Evolutionary conservation across 176 grass and related monocot genomes (phyloP).

Genomic region (Zea luxurians): DNA sequence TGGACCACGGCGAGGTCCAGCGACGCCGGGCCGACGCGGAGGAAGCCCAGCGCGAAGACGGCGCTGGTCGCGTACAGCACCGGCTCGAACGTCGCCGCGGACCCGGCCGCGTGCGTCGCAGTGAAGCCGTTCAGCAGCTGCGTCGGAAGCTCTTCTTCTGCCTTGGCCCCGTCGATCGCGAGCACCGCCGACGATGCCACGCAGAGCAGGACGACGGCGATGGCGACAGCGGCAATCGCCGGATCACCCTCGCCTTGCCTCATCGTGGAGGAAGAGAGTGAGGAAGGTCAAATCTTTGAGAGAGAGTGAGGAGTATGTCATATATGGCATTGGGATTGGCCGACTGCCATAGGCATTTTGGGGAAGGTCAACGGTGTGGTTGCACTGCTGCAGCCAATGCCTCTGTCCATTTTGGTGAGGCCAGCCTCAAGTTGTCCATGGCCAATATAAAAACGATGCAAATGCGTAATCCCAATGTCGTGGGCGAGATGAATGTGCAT

Average conservation of each 20-base stretch:
- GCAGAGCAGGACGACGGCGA: not conserved
- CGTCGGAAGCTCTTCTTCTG: not conserved
- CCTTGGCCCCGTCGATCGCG: not conserved
- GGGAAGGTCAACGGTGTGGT: constrained; percentile 36
- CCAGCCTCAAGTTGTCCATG: not conserved
- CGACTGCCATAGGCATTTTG: not conserved
- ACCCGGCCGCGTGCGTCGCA: constrained; percentile 32
- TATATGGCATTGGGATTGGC: not conserved
- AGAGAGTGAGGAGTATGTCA: not conserved
- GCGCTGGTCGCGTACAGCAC: constrained; percentile 47
- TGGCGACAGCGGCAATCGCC: constrained; percentile 21
- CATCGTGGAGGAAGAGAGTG: not conserved
- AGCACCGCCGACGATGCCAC: constrained; percentile 1
- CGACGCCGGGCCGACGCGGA: constrained; percentile 44
- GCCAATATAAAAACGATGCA: not conserved
- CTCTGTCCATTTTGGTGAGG: not conserved
- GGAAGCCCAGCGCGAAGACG: constrained; percentile 68
- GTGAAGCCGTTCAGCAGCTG: constrained; percentile 51
- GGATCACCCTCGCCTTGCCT: constrained; percentile 7
- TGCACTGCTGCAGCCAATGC: not conserved
- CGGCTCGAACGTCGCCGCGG: constrained; percentile 48
- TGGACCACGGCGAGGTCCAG: constrained; percentile 72
- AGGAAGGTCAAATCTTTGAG: constrained; percentile 16
- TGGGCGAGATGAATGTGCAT: too few species aligned
- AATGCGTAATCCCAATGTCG: too few species aligned